A percentile compares a stretch with the other conserved stretches of the same genome.
These are phyloP conservation scores for Dothistroma pini DNA, from an alignment of 2,329 filamentous ascomycete species.

Conservation along the genomic window DNA sequence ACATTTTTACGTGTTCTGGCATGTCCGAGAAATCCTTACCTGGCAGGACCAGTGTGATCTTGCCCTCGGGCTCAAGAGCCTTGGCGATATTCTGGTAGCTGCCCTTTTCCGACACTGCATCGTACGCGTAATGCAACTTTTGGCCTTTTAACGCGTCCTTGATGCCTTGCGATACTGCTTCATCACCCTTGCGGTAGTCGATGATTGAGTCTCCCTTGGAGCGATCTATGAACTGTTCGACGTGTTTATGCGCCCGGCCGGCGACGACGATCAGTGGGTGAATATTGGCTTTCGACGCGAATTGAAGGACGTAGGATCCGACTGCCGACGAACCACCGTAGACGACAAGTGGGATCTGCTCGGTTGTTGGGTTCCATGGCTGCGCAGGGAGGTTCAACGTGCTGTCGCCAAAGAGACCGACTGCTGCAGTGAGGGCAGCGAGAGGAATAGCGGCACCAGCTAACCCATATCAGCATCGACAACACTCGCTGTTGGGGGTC, in stretches of 20 bases:
- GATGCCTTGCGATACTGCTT: constrained; percentile 32
- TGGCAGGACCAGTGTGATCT: constrained; percentile 36
- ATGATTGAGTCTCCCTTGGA: constrained; percentile 56
- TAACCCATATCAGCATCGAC: constrained; percentile 5
- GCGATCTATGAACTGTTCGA: constrained; percentile 51
- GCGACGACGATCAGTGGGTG: constrained; percentile 61
- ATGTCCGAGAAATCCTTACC: constrained; percentile 43
- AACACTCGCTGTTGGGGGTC: no score
- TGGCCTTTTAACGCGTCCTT: constrained; percentile 30
- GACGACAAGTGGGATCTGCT: constrained; percentile 39
- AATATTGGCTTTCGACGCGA: constrained; percentile 52
- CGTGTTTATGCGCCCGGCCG: constrained; percentile 51
- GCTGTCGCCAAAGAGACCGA: constrained; percentile 40
- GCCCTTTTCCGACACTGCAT: constrained; percentile 32
- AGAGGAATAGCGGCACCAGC: constrained; percentile 47
- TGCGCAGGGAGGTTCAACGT: constrained; percentile 40
- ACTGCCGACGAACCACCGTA: constrained; percentile 55
- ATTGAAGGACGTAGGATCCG: constrained; percentile 56
- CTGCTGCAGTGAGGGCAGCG: constrained; percentile 45
- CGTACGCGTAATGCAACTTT: constrained; percentile 32
- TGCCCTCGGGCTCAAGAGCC: constrained; percentile 37
- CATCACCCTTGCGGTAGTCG: constrained; percentile 52
- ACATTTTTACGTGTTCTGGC: constrained; percentile 38
- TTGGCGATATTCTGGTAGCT: constrained; percentile 38
- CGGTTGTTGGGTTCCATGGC: constrained; percentile 37